Conservation (phyloP, 805 yeast genomes). For the Zygosaccharomyces siamensis region DNA sequence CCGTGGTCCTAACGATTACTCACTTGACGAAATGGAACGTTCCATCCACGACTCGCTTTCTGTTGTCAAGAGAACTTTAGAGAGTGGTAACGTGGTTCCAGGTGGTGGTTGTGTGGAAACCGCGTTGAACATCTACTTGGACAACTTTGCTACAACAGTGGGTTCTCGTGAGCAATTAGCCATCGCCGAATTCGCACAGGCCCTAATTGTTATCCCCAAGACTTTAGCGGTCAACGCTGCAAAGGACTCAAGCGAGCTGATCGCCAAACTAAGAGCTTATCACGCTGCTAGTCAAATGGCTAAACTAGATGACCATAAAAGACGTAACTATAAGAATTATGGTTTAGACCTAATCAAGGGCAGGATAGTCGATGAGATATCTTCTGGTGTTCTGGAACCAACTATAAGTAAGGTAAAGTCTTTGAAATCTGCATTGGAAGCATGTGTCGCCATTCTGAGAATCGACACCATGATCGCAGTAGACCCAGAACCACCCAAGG, state of each 20-base stretch:
- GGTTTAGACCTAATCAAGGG: constrained; percentile 92
- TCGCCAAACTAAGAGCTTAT: constrained; percentile 91
- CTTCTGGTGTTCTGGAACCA: constrained; percentile 91
- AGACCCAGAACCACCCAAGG: constrained; percentile 89
- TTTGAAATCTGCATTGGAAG: constrained; percentile 93
- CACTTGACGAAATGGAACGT: constrained; percentile 97
- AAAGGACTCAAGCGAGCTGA: constrained; percentile 89
- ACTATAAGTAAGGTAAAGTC: constrained; percentile 89
- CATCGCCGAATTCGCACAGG: constrained; percentile 93
- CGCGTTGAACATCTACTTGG: constrained; percentile 89
- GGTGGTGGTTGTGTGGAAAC: constrained; percentile 99
- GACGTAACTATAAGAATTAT: constrained; percentile 80
- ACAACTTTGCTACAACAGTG: constrained; percentile 95
- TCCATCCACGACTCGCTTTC: constrained; percentile 90
- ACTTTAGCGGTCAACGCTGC: constrained; percentile 97
- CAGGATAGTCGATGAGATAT: constrained; percentile 79
- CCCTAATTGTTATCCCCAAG: constrained; percentile 88
- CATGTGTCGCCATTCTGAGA: constrained; percentile 94
- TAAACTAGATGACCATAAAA: constrained; percentile 73
- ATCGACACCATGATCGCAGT: constrained; percentile 98
- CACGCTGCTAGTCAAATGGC: constrained; percentile 94
- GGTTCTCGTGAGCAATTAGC: constrained; percentile 98
- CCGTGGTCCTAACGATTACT: constrained; percentile 93
- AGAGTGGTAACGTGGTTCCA: constrained; percentile 90
- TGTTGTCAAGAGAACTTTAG: constrained; percentile 93